These are phyloP conservation scores for Medicago lupulina DNA, from an alignment of 306 rosid genomes.

Conservation along the genomic window DNA sequence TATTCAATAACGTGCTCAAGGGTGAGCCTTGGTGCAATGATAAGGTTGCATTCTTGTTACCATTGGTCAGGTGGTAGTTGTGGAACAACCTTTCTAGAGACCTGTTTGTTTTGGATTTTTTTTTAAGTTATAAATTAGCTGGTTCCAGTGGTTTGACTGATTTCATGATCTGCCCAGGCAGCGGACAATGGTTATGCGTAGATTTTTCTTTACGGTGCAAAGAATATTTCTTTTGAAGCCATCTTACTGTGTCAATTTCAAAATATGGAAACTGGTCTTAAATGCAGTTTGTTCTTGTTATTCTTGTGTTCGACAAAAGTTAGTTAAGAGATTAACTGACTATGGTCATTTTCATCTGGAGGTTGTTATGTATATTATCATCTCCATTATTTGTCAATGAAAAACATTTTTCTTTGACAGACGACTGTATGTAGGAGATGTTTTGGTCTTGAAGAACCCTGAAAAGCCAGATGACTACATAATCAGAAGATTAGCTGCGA, in stretches of 20 bases:
- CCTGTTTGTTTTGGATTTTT: not conserved
- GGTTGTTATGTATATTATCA: too few relatives aligned
- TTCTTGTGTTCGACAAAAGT: constrained; percentile 13
- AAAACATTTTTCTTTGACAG: constrained; percentile 59
- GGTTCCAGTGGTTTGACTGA: not conserved
- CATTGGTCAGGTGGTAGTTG: not conserved
- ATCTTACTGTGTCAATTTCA: not conserved
- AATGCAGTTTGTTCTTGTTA: not conserved
- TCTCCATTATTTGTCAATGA: too few relatives aligned
- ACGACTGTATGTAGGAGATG: constrained; percentile 91
- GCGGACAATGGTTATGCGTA: not conserved
- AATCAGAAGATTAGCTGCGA: constrained; percentile 88
- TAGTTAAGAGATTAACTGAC: constrained; percentile 17
- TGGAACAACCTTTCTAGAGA: not conserved
- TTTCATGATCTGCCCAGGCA: not conserved
- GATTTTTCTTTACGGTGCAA: not conserved
- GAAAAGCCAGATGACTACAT: constrained; percentile 63
- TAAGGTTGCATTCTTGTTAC: not conserved
- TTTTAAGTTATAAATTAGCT: not conserved
- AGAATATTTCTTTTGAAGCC: not conserved
- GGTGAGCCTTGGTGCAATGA: constrained; percentile 6
- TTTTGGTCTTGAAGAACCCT: constrained; percentile 87
- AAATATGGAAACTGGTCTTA: not conserved
- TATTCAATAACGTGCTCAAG: not conserved
- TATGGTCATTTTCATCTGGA: constrained; percentile 7